Evolutionary conservation across 768 basidiomycete genomes (phyloP).

Genomic region (Boletus vinaceobasis): DNA sequence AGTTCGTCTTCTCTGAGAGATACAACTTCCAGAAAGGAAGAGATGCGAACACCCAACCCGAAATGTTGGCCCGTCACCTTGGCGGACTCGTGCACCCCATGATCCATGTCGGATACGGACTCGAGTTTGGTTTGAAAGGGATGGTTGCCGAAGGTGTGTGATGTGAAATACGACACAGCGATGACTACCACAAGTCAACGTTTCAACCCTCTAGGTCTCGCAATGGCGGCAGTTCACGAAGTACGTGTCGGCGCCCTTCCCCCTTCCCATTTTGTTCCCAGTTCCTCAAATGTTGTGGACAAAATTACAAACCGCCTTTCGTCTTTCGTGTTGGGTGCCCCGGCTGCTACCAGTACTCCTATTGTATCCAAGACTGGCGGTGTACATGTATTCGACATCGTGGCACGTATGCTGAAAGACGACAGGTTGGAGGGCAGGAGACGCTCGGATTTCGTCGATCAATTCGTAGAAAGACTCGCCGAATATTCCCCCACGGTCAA

Average conservation of each 20-base stretch:
- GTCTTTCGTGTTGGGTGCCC: slow-evolving; percentile 6
- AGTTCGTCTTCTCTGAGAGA: slow-evolving; percentile 31
- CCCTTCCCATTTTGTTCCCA: slow-evolving; percentile 7
- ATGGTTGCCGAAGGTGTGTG: slow-evolving; percentile 57
- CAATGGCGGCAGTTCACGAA: slow-evolving; percentile 24
- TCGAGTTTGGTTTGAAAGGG: slow-evolving; percentile 62
- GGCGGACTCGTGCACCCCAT: slow-evolving; percentile 56
- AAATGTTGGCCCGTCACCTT: slow-evolving; percentile 51
- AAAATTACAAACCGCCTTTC: slow-evolving; percentile 2
- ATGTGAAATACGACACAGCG: no score
- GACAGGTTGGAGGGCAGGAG: slow-evolving; percentile 22
- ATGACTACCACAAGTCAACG: not conserved
- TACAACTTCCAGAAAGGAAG: slow-evolving; percentile 22
- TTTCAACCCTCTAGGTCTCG: slow-evolving; percentile 19
- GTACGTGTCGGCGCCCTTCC: slow-evolving; percentile 34
- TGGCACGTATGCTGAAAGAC: slow-evolving; percentile 52
- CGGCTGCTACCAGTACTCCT: not conserved
- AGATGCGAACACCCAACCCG: slow-evolving; percentile 32
- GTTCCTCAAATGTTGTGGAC: not conserved
- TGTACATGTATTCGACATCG: slow-evolving; percentile 44
- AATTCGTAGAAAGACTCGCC: slow-evolving; percentile 8
- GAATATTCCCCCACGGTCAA: not conserved
- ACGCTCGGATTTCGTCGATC: slow-evolving; percentile 16
- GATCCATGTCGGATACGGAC: slow-evolving; percentile 60
- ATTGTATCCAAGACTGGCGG: not conserved